phyloP scores from a whole-genome alignment of 495 filamentous ascomycete genomes.

The Talaromyces adpressus region DNA sequence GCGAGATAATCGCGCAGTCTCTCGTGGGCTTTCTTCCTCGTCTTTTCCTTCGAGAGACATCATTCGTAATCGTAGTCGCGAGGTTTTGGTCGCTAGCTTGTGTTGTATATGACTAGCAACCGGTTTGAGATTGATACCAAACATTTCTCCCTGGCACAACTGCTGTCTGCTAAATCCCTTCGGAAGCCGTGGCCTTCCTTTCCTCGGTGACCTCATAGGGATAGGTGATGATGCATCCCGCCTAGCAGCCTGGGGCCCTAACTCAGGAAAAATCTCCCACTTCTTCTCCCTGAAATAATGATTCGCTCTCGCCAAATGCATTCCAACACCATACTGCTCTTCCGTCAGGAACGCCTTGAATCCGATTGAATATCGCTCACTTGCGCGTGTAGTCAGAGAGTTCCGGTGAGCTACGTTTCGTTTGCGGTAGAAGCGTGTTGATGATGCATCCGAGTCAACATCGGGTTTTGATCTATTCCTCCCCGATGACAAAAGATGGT shows the following conservation, averaged over 20 bases:
- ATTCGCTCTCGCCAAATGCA: conserved; percentile 15
- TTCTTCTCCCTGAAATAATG: conserved; percentile 45
- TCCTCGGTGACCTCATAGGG: conserved; percentile 17
- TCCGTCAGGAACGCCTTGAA: conserved; percentile 18
- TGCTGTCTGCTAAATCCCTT: neutral
- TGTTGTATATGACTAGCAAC: conserved; percentile 5
- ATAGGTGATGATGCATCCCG: neutral
- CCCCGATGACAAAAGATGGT: neutral
- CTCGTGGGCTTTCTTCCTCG: neutral
- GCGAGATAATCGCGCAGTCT: neutral
- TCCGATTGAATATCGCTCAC: conserved; percentile 8
- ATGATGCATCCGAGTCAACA: neutral
- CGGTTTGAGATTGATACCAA: conserved; percentile 1
- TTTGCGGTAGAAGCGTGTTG: neutral
- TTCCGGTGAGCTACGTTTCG: conserved; percentile 1
- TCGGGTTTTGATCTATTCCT: neutral
- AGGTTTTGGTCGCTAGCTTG: neutral
- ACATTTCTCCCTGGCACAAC: neutral
- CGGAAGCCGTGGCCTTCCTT: conserved; percentile 8
- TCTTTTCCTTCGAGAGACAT: neutral
- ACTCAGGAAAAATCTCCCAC: conserved; percentile 43
- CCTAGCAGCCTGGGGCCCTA: conserved; percentile 23
- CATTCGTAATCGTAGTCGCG: conserved; percentile 7
- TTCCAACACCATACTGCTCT: conserved; percentile 22
- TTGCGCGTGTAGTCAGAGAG: neutral